Percentiles rank a stretch among this genome's conserved stretches.
Evolutionary conservation across 2,329 filamentous ascomycete genomes (phyloP).

Genomic region (Epichloe gansuensis): DNA sequence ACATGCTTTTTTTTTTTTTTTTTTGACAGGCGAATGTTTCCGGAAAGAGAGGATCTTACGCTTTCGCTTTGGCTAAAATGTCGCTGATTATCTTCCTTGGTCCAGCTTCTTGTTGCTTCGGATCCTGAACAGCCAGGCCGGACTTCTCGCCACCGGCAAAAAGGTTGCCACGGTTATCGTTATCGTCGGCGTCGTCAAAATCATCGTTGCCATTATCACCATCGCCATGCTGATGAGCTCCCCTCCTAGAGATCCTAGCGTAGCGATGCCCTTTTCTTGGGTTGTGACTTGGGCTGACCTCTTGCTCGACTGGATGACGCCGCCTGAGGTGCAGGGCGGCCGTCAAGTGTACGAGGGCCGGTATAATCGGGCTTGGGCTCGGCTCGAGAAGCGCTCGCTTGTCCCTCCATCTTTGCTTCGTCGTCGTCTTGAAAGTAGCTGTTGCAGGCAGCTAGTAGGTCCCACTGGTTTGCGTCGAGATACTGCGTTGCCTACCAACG

Average conservation of each 20-base stretch:
- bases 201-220: slow-evolving; percentile 50
- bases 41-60: slow-evolving; percentile 28
- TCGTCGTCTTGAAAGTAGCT: slow-evolving; percentile 50
- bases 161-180: slow-evolving; percentile 51
- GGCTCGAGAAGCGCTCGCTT: not conserved
- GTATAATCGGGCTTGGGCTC: slow-evolving; percentile 35
- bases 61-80: slow-evolving; percentile 51
- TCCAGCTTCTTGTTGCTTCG: slow-evolving; percentile 31
- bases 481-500: slow-evolving; percentile 51
- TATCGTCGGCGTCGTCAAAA: slow-evolving; percentile 42
- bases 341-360: slow-evolving; percentile 50
- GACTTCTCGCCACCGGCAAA: slow-evolving; percentile 84
- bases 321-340: slow-evolving; percentile 39
- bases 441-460: slow-evolving; percentile 49
- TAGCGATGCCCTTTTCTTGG: slow-evolving; percentile 52
- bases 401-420: slow-evolving; percentile 30
- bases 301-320: slow-evolving; percentile 18
- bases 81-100: slow-evolving; percentile 48
- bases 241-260: slow-evolving; percentile 44
- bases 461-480: slow-evolving; percentile 53
- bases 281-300: slow-evolving; percentile 25
- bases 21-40: not conserved
- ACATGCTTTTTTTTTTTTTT: not conserved
- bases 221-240: slow-evolving; percentile 37
- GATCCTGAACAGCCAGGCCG: slow-evolving; percentile 55